Percentiles rank a stretch among this genome's conserved stretches.
phyloP scores from a whole-genome alignment of 2,329 filamentous ascomycete genomes.

The Neobulgaria alba region DNA sequence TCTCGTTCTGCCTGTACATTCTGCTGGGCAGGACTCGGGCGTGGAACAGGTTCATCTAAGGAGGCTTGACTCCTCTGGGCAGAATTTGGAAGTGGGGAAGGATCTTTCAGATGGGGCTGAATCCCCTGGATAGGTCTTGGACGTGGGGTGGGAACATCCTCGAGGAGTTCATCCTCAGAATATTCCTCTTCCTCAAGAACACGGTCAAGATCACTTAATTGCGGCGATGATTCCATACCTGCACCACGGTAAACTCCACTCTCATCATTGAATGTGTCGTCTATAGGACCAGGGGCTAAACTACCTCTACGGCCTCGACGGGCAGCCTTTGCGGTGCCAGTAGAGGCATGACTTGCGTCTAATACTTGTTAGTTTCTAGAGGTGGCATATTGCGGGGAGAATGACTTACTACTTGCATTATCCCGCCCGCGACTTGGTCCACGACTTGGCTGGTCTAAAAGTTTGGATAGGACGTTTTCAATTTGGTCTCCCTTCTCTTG shows the following conservation, averaged over 20 bases:
- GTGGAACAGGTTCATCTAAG: no score
- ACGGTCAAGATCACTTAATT: conserved; percentile 6
- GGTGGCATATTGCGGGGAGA: background rate
- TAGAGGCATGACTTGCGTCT: background rate
- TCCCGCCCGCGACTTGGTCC: no score
- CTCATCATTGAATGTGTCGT: conserved; percentile 32
- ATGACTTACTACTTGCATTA: conserved; percentile 2
- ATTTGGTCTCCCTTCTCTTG: conserved; percentile 12
- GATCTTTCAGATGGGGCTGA: background rate
- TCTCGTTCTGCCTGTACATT: no score
- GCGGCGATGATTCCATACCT: conserved; percentile 23
- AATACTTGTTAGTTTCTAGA: background rate
- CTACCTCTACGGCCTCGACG: no score
- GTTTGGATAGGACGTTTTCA: conserved; percentile 10
- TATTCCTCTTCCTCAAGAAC: conserved; percentile 10
- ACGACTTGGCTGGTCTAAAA: conserved; percentile 16
- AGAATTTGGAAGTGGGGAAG: background rate
- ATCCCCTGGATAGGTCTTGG: no score
- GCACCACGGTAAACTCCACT: conserved; percentile 30
- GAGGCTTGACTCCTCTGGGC: no score
- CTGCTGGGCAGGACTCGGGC: no score
- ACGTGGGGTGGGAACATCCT: background rate
- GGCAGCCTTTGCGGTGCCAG: no score
- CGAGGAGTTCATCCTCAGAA: conserved; percentile 1
- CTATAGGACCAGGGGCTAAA: no score